phyloP scores from a whole-genome alignment of 257 asterid genomes.

The Vinca minor region DNA sequence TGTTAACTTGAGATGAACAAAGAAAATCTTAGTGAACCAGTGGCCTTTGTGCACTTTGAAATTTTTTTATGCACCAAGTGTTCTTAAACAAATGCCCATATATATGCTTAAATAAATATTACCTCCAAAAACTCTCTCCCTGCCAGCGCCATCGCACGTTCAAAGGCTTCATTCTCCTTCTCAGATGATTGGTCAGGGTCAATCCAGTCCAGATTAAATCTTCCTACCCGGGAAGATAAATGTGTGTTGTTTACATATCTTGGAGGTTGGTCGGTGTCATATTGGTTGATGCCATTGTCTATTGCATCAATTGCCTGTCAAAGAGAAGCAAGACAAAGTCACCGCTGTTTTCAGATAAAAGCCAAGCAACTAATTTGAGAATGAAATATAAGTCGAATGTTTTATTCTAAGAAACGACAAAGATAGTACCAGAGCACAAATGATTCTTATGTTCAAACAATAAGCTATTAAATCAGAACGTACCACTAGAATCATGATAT shows the following conservation, averaged over 20 bases:
- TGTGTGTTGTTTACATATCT: conserved; percentile 68
- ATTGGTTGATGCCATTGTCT: conserved; percentile 85
- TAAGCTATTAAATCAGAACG: background rate
- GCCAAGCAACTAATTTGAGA: background rate
- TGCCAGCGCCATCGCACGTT: conserved; percentile 67
- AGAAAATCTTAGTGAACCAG: background rate
- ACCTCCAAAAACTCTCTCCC: conserved; percentile 82
- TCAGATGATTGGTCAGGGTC: conserved; percentile 79
- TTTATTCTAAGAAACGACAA: background rate
- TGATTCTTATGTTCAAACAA: background rate
- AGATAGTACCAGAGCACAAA: background rate
- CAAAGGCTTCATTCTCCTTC: conserved; percentile 77
- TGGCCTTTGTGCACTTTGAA: background rate
- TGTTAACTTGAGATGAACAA: background rate
- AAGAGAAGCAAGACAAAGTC: conserved; percentile 6
- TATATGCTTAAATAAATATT: conserved; percentile 22
- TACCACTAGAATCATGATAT: background rate
- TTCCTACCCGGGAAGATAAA: conserved; percentile 82
- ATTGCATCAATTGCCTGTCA: conserved; percentile 79
- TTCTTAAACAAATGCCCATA: background rate
- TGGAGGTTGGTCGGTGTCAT: conserved; percentile 82
- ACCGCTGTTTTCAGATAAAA: background rate
- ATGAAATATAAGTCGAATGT: background rate
- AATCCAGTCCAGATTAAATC: conserved; percentile 73
- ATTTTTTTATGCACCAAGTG: background rate